Evolutionary conservation across 176 grass and related monocot species (phyloP).

Genomic region (Chrysopogon serrulatus): DNA sequence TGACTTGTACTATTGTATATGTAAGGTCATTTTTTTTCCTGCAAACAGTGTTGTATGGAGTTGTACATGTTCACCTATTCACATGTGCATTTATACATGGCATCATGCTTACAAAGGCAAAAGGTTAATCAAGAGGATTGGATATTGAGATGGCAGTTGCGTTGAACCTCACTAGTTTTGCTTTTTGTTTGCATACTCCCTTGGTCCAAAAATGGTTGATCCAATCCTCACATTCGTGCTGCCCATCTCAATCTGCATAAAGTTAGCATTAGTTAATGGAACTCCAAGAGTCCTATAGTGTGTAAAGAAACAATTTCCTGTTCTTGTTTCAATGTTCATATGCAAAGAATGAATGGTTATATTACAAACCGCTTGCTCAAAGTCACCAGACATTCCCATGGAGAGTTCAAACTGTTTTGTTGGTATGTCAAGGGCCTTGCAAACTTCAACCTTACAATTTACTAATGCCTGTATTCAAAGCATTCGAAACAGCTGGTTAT

Average conservation of each 20-base stretch:
- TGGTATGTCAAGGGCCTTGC: slow-evolving; percentile 54
- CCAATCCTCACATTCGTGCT: slow-evolving; percentile 77
- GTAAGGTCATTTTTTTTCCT: no score
- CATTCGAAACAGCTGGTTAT: neutral
- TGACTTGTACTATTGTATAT: neutral
- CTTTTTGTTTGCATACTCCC: slow-evolving; percentile 70
- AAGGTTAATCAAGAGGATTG: neutral
- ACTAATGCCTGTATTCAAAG: slow-evolving; percentile 42
- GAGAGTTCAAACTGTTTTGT: slow-evolving; percentile 71
- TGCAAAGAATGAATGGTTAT: neutral
- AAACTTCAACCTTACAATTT: slow-evolving; percentile 60
- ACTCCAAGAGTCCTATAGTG: neutral
- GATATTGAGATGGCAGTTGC: neutral
- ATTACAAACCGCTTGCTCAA: slow-evolving; percentile 76
- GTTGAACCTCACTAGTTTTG: neutral
- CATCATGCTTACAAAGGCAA: neutral
- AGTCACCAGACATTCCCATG: slow-evolving; percentile 93
- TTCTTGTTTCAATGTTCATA: neutral
- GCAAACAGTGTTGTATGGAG: neutral
- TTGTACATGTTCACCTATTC: neutral
- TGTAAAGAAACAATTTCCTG: neutral
- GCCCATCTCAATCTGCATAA: slow-evolving; percentile 63
- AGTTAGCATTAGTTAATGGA: neutral
- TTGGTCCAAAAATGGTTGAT: slow-evolving; percentile 77
- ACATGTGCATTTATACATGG: neutral